phyloP scores from a whole-genome alignment of 148 eudicot species.

The Rhododendron williamsianum region DNA sequence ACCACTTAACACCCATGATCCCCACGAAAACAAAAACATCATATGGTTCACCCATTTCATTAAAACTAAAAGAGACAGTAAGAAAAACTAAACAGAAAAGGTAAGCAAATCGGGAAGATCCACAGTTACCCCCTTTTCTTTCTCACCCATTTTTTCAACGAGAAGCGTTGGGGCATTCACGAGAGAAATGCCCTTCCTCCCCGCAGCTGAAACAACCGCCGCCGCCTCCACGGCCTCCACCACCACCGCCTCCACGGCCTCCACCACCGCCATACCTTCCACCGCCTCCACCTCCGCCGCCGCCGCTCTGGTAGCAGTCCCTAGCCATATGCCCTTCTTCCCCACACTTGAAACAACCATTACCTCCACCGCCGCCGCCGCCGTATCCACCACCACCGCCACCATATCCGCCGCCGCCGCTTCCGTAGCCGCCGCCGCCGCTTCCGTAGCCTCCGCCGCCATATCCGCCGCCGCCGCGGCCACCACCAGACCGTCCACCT shows the following conservation, averaged over 20 bases:
- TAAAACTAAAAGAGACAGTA: not conserved
- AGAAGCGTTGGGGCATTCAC: conserved; percentile 33
- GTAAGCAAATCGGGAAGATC: not conserved
- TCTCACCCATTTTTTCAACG: conserved; percentile 5
- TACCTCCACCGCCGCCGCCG: conserved; percentile 22
- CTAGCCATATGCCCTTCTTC: conserved; percentile 29
- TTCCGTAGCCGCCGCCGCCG: conserved; percentile 6
- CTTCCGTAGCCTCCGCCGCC: conserved; percentile 11
- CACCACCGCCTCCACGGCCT: conserved; percentile 17
- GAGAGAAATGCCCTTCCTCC: conserved; percentile 39
- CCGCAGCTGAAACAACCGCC: conserved; percentile 32
- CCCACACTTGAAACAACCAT: conserved; percentile 32
- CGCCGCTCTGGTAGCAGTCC: conserved; percentile 15
- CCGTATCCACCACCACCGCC: conserved; percentile 8
- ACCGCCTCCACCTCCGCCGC: conserved; percentile 21
- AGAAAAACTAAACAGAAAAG: not conserved
- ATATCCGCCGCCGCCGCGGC: not conserved
- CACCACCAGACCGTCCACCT: not conserved
- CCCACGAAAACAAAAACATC: not conserved
- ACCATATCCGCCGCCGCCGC: conserved; percentile 1
- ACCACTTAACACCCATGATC: not conserved
- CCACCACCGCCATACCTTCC: conserved; percentile 11
- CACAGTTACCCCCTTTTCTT: not conserved
- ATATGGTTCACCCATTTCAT: conserved; percentile 14
- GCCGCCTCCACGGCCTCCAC: conserved; percentile 11